A percentile compares a stretch with the other conserved stretches of the same genome.
phyloP scores from a whole-genome alignment of 805 yeast genomes.

The Lipomyces oligophaga region DNA sequence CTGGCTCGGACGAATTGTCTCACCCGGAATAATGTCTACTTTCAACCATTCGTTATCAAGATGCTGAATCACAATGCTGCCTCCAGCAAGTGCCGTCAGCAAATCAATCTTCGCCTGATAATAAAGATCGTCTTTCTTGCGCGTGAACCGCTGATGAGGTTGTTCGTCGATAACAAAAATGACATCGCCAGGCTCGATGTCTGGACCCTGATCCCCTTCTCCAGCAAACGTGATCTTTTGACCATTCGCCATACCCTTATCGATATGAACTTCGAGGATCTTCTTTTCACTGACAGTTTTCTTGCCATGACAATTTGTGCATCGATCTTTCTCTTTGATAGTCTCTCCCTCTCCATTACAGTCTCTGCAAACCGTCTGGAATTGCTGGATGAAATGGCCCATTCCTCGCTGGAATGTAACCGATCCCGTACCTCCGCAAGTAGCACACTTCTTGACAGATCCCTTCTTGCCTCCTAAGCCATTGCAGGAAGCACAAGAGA shows the following conservation, averaged over 20 bases:
- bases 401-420: slow-evolving; percentile 92
- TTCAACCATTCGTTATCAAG: slow-evolving; percentile 88
- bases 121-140: slow-evolving; percentile 84
- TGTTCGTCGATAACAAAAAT: slow-evolving; percentile 86
- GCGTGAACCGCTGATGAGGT: slow-evolving; percentile 74
- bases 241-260: slow-evolving; percentile 95
- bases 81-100: slow-evolving; percentile 95
- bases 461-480: slow-evolving; percentile 97
- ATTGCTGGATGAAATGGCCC: slow-evolving; percentile 99
- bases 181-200: slow-evolving; percentile 93
- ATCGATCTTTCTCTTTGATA: slow-evolving; percentile 79
- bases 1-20: slow-evolving; percentile 80
- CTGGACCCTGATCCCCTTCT: slow-evolving; percentile 97
- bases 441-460: slow-evolving; percentile 76
- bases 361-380: slow-evolving; percentile 87
- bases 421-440: slow-evolving; percentile 90
- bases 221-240: slow-evolving; percentile 87
- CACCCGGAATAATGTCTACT: slow-evolving; percentile 82
- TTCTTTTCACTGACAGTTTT: slow-evolving; percentile 85
- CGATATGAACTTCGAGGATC: slow-evolving; percentile 88
- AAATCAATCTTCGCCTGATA: slow-evolving; percentile 86
- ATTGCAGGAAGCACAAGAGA: slow-evolving; percentile 81
- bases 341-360: slow-evolving; percentile 93
- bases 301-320: slow-evolving; percentile 83
- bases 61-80: slow-evolving; percentile 81